Evolutionary conservation across 139 green algal species (phyloP), one percentile per base, ranked within the genome.

Genomic region (Chlamydomonas sphaeroides): DNA sequence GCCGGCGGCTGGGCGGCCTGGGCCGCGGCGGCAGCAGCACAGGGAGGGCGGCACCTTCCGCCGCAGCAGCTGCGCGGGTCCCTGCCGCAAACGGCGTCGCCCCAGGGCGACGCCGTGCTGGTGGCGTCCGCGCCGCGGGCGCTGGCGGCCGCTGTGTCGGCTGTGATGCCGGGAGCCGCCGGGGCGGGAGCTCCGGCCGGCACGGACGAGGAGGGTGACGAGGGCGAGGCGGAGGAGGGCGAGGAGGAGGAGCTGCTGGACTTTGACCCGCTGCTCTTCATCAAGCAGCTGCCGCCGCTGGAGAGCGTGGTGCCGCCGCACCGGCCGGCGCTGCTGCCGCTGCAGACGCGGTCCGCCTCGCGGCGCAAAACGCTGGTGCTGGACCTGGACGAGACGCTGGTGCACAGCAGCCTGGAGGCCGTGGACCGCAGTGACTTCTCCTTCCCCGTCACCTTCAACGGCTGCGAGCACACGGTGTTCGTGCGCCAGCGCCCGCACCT

Each of bases 341-440:
- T 4, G 6, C 68, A 87, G 78, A 86, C 86, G 30, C 78, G 86
- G 20, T n/a, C 82, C 30, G 83, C 66, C 65, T 83, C 76, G 62
- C n/a, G 39, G 20, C 66, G 91, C 65, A 97, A 97, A 79, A 94
- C 87, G 0, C 90, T 97, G 45, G 92, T 99, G 66, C 91, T 99
- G 42, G 97, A 99, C 83, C 88, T 99, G 69, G 97, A 99, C 84
- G 97, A 99, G 82, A 99, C 97, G 63, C 88, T 99, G 41, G 97
- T 99, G 57, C 97, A 99, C 92, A 97, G 91, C 25, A 96, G 88
- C 41, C 98, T 99, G 86, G 94, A 95, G 84, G 93, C 93, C 2
- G 86, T 98, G 2, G 75, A 91, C 15, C 88, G 94, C 57, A 78
- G 94, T 5, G 96, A 99, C 87, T 99, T 94, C 90, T 92, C 98